Evolutionary conservation across 2,329 filamentous ascomycete genomes (phyloP), one percentile per base, ranked within the genome.

Genomic region (Hymenoscyphus albidus): DNA sequence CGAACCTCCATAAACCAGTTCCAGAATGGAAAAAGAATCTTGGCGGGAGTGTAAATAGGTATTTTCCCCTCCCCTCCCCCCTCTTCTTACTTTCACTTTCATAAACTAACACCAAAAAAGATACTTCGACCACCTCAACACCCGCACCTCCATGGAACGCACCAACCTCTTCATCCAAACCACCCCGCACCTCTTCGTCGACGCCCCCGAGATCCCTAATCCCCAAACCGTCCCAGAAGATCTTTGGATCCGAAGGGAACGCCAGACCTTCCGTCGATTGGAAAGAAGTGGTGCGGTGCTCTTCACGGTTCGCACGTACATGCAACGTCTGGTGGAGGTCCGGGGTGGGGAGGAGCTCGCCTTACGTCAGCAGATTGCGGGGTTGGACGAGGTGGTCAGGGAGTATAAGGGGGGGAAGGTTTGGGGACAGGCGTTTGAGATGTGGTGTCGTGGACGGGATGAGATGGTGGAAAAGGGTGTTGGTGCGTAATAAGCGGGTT

Each of bases 121-220:
- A 65, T 82, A 82, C 69, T 78, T 83, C 61, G 74, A 75, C 51
- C 78, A 80, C n/a, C 73, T 82, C 14, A 77, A 78, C 0, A 74
- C 77, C 4, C 73, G 71, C 18, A 76, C 76, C 0, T 76, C 77
- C 39, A 82, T 83, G 80, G 80, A 83, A 68, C 78, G 81, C 48
- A 78, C 76, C 42, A 80, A 80, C 64, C 78, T 80, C 65, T 83
- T 83, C 65, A 74, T 84, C 54, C 82, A 84, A 73, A 78, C 81
- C 10, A 77, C 76, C 27, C 73, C 76, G 0, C 74, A 80, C 2
- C 77, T 79, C 13, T 77, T 84, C 44, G 80, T 80, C 65, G 78
- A 81, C 18, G 77, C 77, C 5, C 77, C 76, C 1, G 76, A 79
- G 70, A 6, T 38, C 10, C 44, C 64, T 3, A 67, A 76, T 66